Evolutionary conservation across 1,284 basidiomycete genomes (phyloP).

Genomic region (Phenoliferia sp.): DNA sequence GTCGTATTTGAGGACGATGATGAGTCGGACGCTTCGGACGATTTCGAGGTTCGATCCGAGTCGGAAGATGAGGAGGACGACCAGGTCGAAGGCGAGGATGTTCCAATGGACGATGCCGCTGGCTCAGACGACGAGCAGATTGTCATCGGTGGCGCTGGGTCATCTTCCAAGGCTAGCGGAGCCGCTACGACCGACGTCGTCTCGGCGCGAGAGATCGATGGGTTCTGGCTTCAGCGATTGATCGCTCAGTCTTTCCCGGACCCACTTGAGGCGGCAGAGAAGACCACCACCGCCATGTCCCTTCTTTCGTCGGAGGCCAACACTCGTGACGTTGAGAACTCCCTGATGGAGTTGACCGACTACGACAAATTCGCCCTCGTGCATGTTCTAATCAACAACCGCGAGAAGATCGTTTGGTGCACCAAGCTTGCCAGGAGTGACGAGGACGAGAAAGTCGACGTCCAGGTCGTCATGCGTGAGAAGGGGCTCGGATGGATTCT

Average conservation of each 20-base stretch:
- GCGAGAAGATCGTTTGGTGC: constrained; percentile 96
- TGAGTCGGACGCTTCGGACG: constrained; percentile 67
- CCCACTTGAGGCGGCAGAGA: constrained; percentile 88
- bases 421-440: constrained; percentile 88
- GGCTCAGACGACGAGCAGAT: constrained; percentile 52
- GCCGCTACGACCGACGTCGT: constrained; percentile 58
- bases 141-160: constrained; percentile 60
- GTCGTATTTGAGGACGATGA: constrained; percentile 94
- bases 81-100: constrained; percentile 39
- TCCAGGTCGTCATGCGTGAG: constrained; percentile 98
- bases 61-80: constrained; percentile 59
- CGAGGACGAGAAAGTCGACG: constrained; percentile 83
- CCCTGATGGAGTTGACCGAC: constrained; percentile 94
- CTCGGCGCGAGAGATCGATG: constrained; percentile 87
- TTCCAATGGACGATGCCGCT: constrained; percentile 50
- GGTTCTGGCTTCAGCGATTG: constrained; percentile 96
- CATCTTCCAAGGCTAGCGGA: constrained; percentile 46
- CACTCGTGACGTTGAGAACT: constrained; percentile 92
- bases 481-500: constrained; percentile 95
- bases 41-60: constrained; percentile 35
- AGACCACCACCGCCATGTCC: constrained; percentile 77
- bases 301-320: constrained; percentile 81
- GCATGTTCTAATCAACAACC: constrained; percentile 87
- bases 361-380: constrained; percentile 87
- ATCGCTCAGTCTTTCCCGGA: constrained; percentile 87